Evolutionary conservation across 2,329 filamentous ascomycete species (phyloP).

Genomic region (Chrysosporium keratinophilum): DNA sequence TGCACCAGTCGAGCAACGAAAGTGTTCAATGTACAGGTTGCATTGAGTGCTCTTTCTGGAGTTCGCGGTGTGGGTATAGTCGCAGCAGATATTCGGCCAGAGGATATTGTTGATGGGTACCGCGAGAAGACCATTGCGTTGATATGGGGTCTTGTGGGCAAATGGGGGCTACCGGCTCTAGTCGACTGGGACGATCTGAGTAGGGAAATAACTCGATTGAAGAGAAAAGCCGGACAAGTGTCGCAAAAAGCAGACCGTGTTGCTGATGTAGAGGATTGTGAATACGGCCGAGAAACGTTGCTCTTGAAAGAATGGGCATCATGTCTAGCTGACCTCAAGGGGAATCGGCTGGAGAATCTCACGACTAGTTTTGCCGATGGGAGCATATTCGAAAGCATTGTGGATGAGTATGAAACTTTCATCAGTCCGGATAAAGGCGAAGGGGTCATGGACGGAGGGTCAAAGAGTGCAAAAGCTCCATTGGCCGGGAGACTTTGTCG

Average conservation of each 20-base stretch:
- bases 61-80: slow-evolving; percentile 35
- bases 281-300: slow-evolving; percentile 22
- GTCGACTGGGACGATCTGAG: slow-evolving; percentile 47
- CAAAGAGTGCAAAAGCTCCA: not conserved
- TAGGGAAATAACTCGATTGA: slow-evolving; percentile 42
- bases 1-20: slow-evolving; percentile 47
- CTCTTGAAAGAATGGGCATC: slow-evolving; percentile 49
- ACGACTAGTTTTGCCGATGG: slow-evolving; percentile 50
- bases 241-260: not conserved
- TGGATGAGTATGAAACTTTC: slow-evolving; percentile 47
- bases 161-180: slow-evolving; percentile 45
- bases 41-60: slow-evolving; percentile 43
- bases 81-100: slow-evolving; percentile 39
- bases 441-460: not conserved
- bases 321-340: slow-evolving; percentile 40
- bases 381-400: slow-evolving; percentile 44
- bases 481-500: slow-evolving; percentile 28
- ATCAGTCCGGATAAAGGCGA: slow-evolving; percentile 20
- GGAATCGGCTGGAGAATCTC: slow-evolving; percentile 43
- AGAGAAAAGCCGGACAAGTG: slow-evolving; percentile 17
- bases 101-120: slow-evolving; percentile 54
- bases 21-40: slow-evolving; percentile 49
- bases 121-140: slow-evolving; percentile 54
- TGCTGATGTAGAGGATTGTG: slow-evolving; percentile 15
- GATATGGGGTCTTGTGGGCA: slow-evolving; percentile 50